Evolutionary conservation across 1,139 yeast species (phyloP), one percentile per base, ranked within the genome.

Genomic region (Hyphopichia buzzinii): DNA sequence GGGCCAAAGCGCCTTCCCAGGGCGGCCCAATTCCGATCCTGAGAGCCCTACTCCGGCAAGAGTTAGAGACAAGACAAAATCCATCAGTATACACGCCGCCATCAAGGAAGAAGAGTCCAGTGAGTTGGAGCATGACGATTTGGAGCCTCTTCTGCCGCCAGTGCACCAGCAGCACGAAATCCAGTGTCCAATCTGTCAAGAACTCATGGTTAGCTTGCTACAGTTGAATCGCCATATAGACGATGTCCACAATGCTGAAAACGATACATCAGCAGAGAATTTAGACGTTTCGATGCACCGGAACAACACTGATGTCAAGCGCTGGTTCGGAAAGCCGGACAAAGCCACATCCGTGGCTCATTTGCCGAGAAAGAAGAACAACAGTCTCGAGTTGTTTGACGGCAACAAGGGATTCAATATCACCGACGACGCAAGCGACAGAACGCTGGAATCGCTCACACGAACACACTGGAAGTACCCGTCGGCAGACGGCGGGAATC

Each of bases 141-240:
- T 6, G 23, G 17, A 5, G 17, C 6, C 10, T 10, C n/a, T 6
- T 14, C 28, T 19, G 23, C 8, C 6, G 23, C 23, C 23, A 10
- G 23, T 10, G 8, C n/a, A n/a, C n/a, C n/a, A n/a, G n/a, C n/a
- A n/a, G 2, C 6, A n/a, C 8, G 29, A 23, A 11, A 26, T 17
- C 8, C 16, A 36, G 16, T 87, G 96, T 50, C 96, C 96, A 1
- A 81, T 86, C 3, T 87, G 96, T 54, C 57, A 65, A 16, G 85
- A 79, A 43, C 42, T 62, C 1, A 80, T 84, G 84, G 59, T 76
- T 6, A 70, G 76, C 10, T 59, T 85, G 31, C 45, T 54, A 14
- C 84, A 79, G 42, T 64, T 87, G 42, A 85, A 85, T 53, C 69
- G 72, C 31, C 96, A 88, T 54, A 62, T 88, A 21, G 96, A 87